Evolutionary conservation across 805 yeast species (phyloP), one percentile per base, ranked within the genome.

Genomic region (Kockiozyma suomiensis): DNA sequence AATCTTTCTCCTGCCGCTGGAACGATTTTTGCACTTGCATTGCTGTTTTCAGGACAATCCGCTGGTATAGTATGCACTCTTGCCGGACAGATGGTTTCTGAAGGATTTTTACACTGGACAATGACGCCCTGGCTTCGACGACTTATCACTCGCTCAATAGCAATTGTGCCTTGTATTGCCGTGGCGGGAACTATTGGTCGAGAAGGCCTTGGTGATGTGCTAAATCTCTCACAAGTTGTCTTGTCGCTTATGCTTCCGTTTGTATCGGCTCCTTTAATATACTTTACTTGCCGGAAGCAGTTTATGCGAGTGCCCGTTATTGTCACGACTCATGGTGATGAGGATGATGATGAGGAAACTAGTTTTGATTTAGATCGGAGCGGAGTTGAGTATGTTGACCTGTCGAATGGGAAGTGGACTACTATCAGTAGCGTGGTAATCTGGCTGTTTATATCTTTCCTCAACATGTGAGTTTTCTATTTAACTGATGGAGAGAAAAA

Each of bases 1-100:
- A 82, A 79, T 53, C 76, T 92, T 41, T 87, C 96, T 0, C 84
- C 86, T 1, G 84, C 82, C 7, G 96, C 90, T 0, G 97, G 97
- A 28, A 84, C 90, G 0, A 74, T 90, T 0, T 92, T 92, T 75
- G 90, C 90, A 81, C 72, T 90, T 54, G 97, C 97, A 0, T 78
- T 92, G 67, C 76, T 92, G 41, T 82, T 88, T 59, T 86, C 94
- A 59, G 97, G 97, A 4, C 91, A 88, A 69, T 86, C 92, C 48
- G 97, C 97, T 0, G 96, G 97, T 50, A 84, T 92, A 45, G 92
- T 91, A 1, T 91, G 97, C 72, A 92, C 97, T 0, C 87, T 92
- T 76, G 90, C 68, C 0, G 97, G 97, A 96, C 66, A 92, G 73
- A 85, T 92, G 67, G 97, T 92, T 1, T 83, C 90, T 66, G 97